Base-by-base conservation (phyloP, 805 yeast genomes). In the Pichia heedii region DNA sequence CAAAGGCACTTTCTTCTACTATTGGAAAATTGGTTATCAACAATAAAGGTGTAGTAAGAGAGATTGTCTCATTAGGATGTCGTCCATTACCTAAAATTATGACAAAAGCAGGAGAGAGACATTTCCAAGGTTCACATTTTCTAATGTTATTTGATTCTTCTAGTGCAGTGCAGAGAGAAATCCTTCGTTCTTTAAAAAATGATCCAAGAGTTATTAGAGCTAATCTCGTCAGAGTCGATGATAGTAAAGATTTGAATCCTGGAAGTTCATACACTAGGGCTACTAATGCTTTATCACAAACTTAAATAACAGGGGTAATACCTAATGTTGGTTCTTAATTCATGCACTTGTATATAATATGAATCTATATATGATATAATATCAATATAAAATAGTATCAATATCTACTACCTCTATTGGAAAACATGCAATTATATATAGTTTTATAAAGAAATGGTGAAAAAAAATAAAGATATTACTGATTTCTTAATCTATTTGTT, bases 1-100 rank as follows among this genome's bases (percentile, higher is more conserved):
- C 88, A 15, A 78, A 77, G 51, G 83, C 79, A 29, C 50, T 60
- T 24, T 62, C 64, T 1, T 50, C 58, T 7, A 86, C 94, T 1
- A 71, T 89, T 24, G 97, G 97, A 10, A 82, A 78, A 58, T 69
- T 87, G 58, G 76, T 90, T 24, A 74, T 93, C 46, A 77, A 79
- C 48, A 89, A 90, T 64, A 86, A 96, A 71, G 98, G 98, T 40
- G 90, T 90, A n/a, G 79, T 90, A 33, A 76, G 97, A 60, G 80
- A 77, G 48, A 76, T 90, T 37, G 75, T 82, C 41, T 83, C 88
- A 49, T 65, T 89, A 60, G 97, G 96, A 1, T 74, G 79, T 35
- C 76, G 76, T 49, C 79, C 79, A 22, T 71, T 93, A 43, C 96
- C 97, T 18, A 82, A 79, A 50, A 74, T 90, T 48, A 74, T 85